These are phyloP conservation scores for Myrmaecium sp. DNA, from an alignment of 2,329 filamentous ascomycete genomes.

Conservation along the genomic window DNA sequence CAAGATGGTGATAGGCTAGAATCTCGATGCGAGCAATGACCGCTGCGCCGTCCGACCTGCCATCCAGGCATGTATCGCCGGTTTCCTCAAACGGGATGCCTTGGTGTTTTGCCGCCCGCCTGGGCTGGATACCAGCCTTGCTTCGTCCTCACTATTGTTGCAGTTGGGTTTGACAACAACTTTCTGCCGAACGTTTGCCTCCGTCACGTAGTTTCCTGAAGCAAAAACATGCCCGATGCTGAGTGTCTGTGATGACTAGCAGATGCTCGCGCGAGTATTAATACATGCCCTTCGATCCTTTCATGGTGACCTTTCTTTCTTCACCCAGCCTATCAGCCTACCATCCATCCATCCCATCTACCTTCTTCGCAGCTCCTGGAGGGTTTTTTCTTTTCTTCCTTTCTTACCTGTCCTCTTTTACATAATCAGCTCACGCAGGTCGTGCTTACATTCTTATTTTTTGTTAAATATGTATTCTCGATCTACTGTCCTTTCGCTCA, in stretches of 20 bases:
- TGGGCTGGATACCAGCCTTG: too few species aligned
- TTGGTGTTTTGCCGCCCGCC: too few species aligned
- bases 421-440: slow-evolving; percentile 2
- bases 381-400: slow-evolving; percentile 3
- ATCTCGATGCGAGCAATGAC: too few species aligned
- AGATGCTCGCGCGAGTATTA: too few species aligned
- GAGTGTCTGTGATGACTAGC: too few species aligned
- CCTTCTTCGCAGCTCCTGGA: slow-evolving; percentile 2
- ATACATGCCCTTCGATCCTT: too few species aligned
- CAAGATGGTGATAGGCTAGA: too few species aligned
- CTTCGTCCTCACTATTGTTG: slow-evolving; percentile 4
- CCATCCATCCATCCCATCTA: slow-evolving; percentile 2
- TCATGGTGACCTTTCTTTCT: too few species aligned
- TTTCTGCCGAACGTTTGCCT: background rate
- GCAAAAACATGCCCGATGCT: too few species aligned
- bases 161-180: slow-evolving; percentile 3
- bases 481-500: slow-evolving; percentile 12
- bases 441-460: background rate
- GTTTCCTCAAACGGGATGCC: too few species aligned
- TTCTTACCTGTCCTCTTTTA: slow-evolving; percentile 2
- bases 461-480: slow-evolving; percentile 2
- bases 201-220: background rate
- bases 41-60: too few species aligned
- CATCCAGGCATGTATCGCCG: too few species aligned
- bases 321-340: slow-evolving; percentile 2